These are phyloP conservation scores for Erigeron canadensis DNA, from an alignment of 129 eudicot species.

Conservation along the genomic window DNA sequence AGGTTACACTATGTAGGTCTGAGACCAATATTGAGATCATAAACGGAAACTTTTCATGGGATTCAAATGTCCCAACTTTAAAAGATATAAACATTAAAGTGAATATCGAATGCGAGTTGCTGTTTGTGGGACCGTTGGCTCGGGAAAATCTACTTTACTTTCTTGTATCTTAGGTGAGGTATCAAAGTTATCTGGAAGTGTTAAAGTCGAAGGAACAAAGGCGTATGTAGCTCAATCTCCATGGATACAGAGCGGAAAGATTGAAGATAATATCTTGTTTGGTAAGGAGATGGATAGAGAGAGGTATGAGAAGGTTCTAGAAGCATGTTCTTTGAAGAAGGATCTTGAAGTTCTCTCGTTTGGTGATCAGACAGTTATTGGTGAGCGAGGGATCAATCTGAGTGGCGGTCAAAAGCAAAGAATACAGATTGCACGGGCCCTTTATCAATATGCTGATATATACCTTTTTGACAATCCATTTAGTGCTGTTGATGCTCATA, in stretches of 20 bases:
- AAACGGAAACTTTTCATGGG: constrained; percentile 42
- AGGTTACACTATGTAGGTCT: constrained; percentile 45
- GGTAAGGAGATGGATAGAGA: constrained; percentile 36
- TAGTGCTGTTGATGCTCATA: constrained; percentile 59
- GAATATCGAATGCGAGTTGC: constrained; percentile 35
- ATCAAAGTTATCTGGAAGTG: constrained; percentile 31
- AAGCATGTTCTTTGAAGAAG: constrained; percentile 38
- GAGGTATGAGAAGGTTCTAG: constrained; percentile 36
- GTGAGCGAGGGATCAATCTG: constrained; percentile 44
- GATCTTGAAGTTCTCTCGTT: constrained; percentile 46
- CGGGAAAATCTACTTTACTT: constrained; percentile 42
- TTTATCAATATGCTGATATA: constrained; percentile 47
- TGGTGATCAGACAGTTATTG: constrained; percentile 46
- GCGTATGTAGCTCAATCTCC: constrained; percentile 54
- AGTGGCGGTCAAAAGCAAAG: constrained; percentile 55
- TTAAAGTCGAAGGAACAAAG: constrained; percentile 36
- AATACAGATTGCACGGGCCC: constrained; percentile 51
- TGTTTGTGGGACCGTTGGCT: constrained; percentile 47
- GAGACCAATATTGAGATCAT: constrained; percentile 53
- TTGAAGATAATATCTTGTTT: constrained; percentile 47
- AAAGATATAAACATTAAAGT: constrained; percentile 27
- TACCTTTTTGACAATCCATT: constrained; percentile 51
- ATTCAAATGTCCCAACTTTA: constrained; percentile 23
- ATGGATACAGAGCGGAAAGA: constrained; percentile 52
- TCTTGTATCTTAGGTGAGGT: constrained; percentile 42